Conservation (phyloP, 495 filamentous ascomycete species). For the Schizothecium vesticola region DNA sequence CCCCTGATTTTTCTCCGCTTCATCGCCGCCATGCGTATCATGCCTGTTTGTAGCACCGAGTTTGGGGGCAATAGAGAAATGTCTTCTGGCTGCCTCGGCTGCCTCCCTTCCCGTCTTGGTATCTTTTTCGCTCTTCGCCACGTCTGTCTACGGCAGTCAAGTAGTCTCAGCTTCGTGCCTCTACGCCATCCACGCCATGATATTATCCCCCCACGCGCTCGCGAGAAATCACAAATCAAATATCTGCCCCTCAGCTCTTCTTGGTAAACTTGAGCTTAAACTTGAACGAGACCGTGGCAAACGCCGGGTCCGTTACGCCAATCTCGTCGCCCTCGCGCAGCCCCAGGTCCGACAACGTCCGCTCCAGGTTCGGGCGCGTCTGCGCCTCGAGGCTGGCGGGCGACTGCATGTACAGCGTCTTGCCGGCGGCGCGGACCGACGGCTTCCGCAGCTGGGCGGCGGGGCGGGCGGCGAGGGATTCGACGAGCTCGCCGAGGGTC, state of each 20-base stretch:
- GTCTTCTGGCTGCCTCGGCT: not conserved
- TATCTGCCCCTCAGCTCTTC: not conserved
- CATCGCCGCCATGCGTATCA: not conserved
- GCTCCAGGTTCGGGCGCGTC: constrained; percentile 73
- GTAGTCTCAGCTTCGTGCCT: not conserved
- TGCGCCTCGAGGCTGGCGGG: constrained; percentile 75
- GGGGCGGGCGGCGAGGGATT: constrained; percentile 72
- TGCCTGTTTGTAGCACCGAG: not conserved
- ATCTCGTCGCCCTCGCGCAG: constrained; percentile 50
- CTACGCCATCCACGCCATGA: not conserved
- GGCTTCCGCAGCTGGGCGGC: constrained; percentile 89
- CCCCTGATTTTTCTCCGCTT: constrained; percentile 5
- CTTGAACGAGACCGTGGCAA: constrained; percentile 64
- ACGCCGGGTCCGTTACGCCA: constrained; percentile 77
- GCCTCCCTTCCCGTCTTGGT: not conserved
- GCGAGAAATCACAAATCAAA: not conserved
- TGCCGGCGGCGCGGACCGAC: constrained; percentile 71
- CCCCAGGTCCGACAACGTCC: constrained; percentile 56
- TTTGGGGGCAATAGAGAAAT: not conserved
- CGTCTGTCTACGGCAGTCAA: not conserved
- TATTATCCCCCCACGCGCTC: not conserved
- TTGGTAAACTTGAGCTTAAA: constrained; percentile 50
- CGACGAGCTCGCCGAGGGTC: constrained; percentile 82
- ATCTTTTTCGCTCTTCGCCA: not conserved
- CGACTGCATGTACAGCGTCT: constrained; percentile 83